Evolutionary conservation across 306 rosid genomes (phyloP).

Genomic region (Cicer judaicum): DNA sequence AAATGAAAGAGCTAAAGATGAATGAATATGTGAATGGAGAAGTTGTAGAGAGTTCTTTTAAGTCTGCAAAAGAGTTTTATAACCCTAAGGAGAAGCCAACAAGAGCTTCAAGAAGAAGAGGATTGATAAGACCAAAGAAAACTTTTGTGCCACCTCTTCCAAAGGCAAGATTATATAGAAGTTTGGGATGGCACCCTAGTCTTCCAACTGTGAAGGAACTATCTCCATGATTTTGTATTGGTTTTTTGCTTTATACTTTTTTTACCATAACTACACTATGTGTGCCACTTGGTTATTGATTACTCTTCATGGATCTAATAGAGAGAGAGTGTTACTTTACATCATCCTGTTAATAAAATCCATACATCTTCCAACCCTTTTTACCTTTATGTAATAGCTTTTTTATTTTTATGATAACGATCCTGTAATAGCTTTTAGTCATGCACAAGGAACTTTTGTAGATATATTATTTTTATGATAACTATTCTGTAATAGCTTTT

Average conservation of each 20-base stretch:
- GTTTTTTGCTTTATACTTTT: conserved; percentile 23
- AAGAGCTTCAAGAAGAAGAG: conserved; percentile 48
- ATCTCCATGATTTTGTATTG: conserved; percentile 62
- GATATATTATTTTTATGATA: no score
- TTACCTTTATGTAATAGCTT: neutral
- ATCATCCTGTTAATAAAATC: conserved; percentile 36
- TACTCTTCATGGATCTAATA: conserved; percentile 12
- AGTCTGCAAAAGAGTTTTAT: conserved; percentile 54
- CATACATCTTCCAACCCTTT: conserved; percentile 23
- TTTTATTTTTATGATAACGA: no score
- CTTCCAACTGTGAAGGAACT: conserved; percentile 74
- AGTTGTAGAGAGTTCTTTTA: conserved; percentile 46
- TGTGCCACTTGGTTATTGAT: conserved; percentile 19
- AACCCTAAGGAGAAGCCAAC: conserved; percentile 43
- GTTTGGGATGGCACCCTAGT: conserved; percentile 76
- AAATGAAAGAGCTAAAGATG: conserved; percentile 6
- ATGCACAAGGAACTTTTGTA: neutral
- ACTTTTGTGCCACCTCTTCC: conserved; percentile 73
- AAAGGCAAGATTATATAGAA: conserved; percentile 47
- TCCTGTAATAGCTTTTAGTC: conserved; percentile 3
- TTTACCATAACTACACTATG: conserved; percentile 16
- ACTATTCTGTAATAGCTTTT: conserved; percentile 4
- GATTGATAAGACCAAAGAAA: conserved; percentile 53
- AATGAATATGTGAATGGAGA: conserved; percentile 28
- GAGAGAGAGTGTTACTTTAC: conserved; percentile 1